phyloP scores from a whole-genome alignment of 2,329 filamentous ascomycete species.

The Hypoxylon sp. region DNA sequence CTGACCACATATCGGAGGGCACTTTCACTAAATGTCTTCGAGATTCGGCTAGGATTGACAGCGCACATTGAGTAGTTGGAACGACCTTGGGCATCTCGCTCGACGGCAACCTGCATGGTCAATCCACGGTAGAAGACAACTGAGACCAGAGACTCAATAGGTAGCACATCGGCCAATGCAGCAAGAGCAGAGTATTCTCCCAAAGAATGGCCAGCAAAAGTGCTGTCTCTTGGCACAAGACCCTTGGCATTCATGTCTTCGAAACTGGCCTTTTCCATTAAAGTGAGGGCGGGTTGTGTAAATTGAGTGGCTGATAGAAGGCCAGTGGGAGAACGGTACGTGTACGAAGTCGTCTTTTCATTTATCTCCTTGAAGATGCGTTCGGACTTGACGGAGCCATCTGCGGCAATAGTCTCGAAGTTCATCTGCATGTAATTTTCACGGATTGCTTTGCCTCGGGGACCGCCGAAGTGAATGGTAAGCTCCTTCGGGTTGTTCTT shows the following conservation, averaged over 20 bases:
- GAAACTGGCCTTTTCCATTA: constrained; percentile 99
- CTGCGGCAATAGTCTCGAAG: constrained; percentile 95
- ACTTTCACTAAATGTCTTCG: constrained; percentile 98
- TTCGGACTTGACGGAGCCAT: constrained; percentile 96
- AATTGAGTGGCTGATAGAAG: constrained; percentile 98
- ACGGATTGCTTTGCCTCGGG: constrained; percentile 95
- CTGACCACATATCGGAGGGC: constrained; percentile 96
- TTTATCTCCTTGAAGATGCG: constrained; percentile 99
- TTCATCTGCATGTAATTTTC: constrained; percentile 99
- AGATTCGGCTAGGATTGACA: constrained; percentile 97
- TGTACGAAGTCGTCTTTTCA: constrained; percentile 94
- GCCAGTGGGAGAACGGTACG: constrained; percentile 94
- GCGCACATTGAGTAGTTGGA: constrained; percentile 99
- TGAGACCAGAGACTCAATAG: constrained; percentile 98
- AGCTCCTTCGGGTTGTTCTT: constrained; percentile 99
- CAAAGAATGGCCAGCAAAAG: constrained; percentile 96
- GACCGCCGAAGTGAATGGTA: constrained; percentile 97
- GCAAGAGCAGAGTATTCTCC: constrained; percentile 98
- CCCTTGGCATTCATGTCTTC: constrained; percentile 99
- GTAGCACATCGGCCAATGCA: constrained; percentile 97
- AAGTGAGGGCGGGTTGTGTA: constrained; percentile 94
- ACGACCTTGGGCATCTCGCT: constrained; percentile 91
- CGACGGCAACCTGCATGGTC: constrained; percentile 99
- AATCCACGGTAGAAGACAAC: constrained; percentile 99
- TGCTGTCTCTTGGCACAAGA: constrained; percentile 94